Base-by-base conservation (phyloP, 176 grass and related monocot genomes). In the Avena insularis region DNA sequence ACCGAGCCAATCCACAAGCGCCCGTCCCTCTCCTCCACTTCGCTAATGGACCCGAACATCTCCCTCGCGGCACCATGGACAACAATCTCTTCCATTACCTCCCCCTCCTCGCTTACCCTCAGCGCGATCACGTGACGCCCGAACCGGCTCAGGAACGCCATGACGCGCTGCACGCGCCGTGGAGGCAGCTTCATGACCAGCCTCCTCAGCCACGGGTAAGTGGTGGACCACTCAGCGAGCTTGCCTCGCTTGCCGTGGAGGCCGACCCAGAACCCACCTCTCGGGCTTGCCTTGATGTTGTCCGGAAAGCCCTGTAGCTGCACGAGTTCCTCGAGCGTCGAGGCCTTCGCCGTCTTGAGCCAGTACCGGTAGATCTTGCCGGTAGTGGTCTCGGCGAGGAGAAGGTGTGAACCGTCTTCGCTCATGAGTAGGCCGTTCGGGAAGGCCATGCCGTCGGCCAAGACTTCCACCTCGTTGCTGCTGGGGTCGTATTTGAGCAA, bases 361-460 rank as follows among this genome's bases (percentile, higher is more conserved):
- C 91, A 86, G 5, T 91, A 95, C 33, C 76, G 73, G 1, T 89
- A 54, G 40, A 98, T 86, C 46, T 82, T 84, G 40, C 95, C 86
- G 0, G 90, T 91, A 0, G 83, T 89, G 51, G 93, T 98, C 57
- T 98, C 93, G 1, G 85, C 59, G 1, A 98, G 43, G 21, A 98
- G 89, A 0, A 98, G 78, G 79, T 90, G 85, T 1, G 81, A 93
- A 0, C 91, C 66, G 13, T 91, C 88, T 4, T 63, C 40, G 62
- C 95, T 95, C 50, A 98, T 76, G 10, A 87, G 81, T 1, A 98
- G 0, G 9, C 90, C 95, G 7, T 98, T 98, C 12, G 88, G 86
- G 61, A 98, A 98, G 8, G 83, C n/a, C 2, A 98, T 56, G 0
- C 82, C 76, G 3, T 93, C 86, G 5, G 62, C 83, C 27, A 98